Evolutionary conservation across 2,329 filamentous ascomycete species (phyloP), one percentile per base, ranked within the genome.

Genomic region (Trichoderma polysporum): DNA sequence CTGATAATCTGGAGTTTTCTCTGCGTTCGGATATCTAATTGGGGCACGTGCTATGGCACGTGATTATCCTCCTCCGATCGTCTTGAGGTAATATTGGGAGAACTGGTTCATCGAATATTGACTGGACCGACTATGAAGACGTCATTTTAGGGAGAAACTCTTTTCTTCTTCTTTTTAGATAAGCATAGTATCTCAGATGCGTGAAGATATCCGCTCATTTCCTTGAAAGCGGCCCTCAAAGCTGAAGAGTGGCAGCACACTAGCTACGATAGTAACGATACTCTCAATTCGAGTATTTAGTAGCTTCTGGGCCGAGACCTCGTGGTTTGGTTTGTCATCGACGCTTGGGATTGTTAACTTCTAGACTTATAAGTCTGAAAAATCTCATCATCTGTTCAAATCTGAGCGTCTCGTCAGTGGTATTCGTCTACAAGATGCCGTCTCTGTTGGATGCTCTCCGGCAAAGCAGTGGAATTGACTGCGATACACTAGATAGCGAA

Each of bases 401-500:
- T 56, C 10, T 9, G 2, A 15, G 7, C 1, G 17, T 9, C 15
- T 4, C 35, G 35, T 15, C 12, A 13, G 56, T 47, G 27, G 25
- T 13, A 15, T 59, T 19, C 8, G 22, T 15, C 22, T 19, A 52
- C 47, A 57, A n/a, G 10, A 77, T 76, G 76, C 52, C 71, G 5
- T 73, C 70, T 8, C 67, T 77, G 0, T 63, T 78, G 1, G 70
- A 75, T 7, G 68, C 66, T 31, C 71, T 78, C 3, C 75, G 76
- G 3, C 56, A 73, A 47, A 66, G 67, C 39, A 77, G 72, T 57
- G 68, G 71, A 31, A 72, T 79, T 33, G 76, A 77, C 68, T 79
- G 78, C 54, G 78, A 79, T 66, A 78, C 76, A n/a, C 74, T 79
- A 15, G 77, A 79, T 31, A 66, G 69, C 13, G 67, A 75, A 71